Base-by-base conservation (phyloP, 768 basidiomycete genomes). In the Kwoniella heveanensis region DNA sequence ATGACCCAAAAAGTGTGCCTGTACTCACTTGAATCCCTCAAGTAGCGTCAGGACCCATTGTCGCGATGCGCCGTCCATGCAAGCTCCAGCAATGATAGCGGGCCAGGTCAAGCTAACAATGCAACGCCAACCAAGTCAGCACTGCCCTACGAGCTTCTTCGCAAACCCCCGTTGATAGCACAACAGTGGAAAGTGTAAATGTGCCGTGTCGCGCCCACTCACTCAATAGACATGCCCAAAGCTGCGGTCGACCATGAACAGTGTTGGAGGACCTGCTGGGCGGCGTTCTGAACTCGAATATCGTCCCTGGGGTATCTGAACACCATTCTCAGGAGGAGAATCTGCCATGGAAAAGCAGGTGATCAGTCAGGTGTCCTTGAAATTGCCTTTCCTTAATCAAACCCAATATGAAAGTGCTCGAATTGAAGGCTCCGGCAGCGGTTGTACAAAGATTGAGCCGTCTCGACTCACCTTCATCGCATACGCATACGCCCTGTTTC, bases 211-310 rank as follows among this genome's bases (percentile, higher is more conserved):
- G 6, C 32, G 32, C 32, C 3, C 17, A 72, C 75, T 65, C 52
- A 77, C 75, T 78, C 77, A 21, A 78, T 78, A 6, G 77, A 76
- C 77, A 78, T 78, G 62, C 73, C 73, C 12, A 78, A 59, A 1
- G 71, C 51, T 2, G 77, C 77, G 2, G 74, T 76, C 1, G 72
- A 78, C 26, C 60, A 65, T 2, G 77, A 74, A 63, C 77, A 78
- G 56, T 78, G 74, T 51, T 64, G 62, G 32, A 78, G 36, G 0
- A 78, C 77, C 36, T 72, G 72, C n/a, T 62, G 48, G 49, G 74
- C 72, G 13, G 74, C 74, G 24, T 64, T 53, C 55, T 78, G 77
- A 12, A 78, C 73, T n/a, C 71, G 29, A 1, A 52, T 12, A 56
- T 76, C 77, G 8, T 62, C 60, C 26, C 74, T 46, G 0, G 65